These are phyloP conservation scores for Fusarium bulbicola DNA, from an alignment of 2,329 filamentous ascomycete species.

Conservation along the genomic window DNA sequence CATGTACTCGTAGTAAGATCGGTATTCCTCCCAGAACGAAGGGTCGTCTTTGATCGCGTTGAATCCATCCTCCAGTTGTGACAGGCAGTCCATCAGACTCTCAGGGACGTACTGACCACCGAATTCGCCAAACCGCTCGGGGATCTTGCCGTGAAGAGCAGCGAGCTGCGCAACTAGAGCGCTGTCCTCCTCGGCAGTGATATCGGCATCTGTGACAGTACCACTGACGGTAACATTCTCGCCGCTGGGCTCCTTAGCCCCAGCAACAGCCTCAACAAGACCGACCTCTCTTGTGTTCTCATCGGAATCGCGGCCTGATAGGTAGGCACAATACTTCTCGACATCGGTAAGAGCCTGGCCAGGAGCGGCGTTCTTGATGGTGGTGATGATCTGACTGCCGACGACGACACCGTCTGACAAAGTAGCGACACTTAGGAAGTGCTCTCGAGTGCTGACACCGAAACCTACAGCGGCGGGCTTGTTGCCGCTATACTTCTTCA, in stretches of 20 bases:
- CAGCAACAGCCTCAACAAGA: slow-evolving; percentile 72
- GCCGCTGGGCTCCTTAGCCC: slow-evolving; percentile 53
- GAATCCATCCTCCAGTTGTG: slow-evolving; percentile 91
- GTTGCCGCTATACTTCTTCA: slow-evolving; percentile 92
- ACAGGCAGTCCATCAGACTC: slow-evolving; percentile 95
- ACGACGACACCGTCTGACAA: slow-evolving; percentile 96
- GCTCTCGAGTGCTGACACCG: slow-evolving; percentile 93
- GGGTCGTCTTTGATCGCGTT: slow-evolving; percentile 86
- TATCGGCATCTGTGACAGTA: slow-evolving; percentile 72
- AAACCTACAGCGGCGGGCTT: slow-evolving; percentile 94
- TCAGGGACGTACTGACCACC: slow-evolving; percentile 98
- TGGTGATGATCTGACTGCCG: slow-evolving; percentile 92
- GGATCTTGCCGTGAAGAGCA: slow-evolving; percentile 81
- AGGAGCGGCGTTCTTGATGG: slow-evolving; percentile 58
- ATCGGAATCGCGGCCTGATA: slow-evolving; percentile 59
- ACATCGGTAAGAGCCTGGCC: slow-evolving; percentile 69
- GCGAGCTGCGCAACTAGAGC: slow-evolving; percentile 85
- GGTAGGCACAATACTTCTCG: slow-evolving; percentile 84
- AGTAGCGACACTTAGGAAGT: slow-evolving; percentile 85
- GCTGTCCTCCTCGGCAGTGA: slow-evolving; percentile 62
- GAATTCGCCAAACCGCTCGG: slow-evolving; percentile 92
- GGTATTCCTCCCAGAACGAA: slow-evolving; percentile 96
- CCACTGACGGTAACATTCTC: slow-evolving; percentile 63
- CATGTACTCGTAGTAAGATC: slow-evolving; percentile 97
- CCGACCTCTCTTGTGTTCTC: slow-evolving; percentile 70